Percentiles rank a stretch among this genome's conserved stretches.
These are phyloP conservation scores for Haplosporangium sp. DNA, from an alignment of 371 early-diverging fungal species.

Conservation along the genomic window DNA sequence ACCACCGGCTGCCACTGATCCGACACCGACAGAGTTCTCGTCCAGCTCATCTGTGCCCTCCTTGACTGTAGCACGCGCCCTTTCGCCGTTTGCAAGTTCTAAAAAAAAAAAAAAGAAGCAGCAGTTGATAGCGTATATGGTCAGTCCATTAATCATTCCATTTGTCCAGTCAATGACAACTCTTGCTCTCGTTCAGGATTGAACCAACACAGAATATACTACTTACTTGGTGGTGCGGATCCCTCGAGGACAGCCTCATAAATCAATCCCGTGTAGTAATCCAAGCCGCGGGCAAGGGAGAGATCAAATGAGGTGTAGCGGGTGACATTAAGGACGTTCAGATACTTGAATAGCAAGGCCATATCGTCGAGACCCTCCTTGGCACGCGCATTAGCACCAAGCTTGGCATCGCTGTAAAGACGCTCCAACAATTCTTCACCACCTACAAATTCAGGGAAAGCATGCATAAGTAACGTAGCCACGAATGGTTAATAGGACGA, in stretches of 20 bases:
- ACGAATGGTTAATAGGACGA: too few species aligned
- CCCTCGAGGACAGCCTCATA: constrained; percentile 95
- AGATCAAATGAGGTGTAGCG: constrained; percentile 90
- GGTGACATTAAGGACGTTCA: constrained; percentile 82
- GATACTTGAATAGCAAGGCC: constrained; percentile 86
- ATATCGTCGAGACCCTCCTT: constrained; percentile 92
- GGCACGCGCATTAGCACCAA: constrained; percentile 78
- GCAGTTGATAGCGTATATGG: neutral
- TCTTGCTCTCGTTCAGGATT: neutral
- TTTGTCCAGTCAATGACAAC: too few species aligned
- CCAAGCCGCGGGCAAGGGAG: constrained; percentile 97
- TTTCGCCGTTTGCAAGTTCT: constrained; percentile 48
- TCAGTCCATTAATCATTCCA: neutral
- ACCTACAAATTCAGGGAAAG: constrained; percentile 50
- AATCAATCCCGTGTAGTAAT: constrained; percentile 99
- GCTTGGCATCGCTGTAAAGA: constrained; percentile 70
- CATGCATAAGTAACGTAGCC: neutral
- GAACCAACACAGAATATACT: neutral
- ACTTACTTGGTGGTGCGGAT: constrained; percentile 69
- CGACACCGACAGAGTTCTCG: constrained; percentile 90
- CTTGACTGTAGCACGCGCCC: constrained; percentile 50
- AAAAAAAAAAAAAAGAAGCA: constrained; percentile 1
- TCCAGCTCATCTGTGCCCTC: constrained; percentile 66
- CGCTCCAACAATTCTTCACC: constrained; percentile 81
- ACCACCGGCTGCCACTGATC: constrained; percentile 99